Conservation (phyloP, 2,329 filamentous ascomycete genomes). For the Pseudocercospora pini-densiflorae region DNA sequence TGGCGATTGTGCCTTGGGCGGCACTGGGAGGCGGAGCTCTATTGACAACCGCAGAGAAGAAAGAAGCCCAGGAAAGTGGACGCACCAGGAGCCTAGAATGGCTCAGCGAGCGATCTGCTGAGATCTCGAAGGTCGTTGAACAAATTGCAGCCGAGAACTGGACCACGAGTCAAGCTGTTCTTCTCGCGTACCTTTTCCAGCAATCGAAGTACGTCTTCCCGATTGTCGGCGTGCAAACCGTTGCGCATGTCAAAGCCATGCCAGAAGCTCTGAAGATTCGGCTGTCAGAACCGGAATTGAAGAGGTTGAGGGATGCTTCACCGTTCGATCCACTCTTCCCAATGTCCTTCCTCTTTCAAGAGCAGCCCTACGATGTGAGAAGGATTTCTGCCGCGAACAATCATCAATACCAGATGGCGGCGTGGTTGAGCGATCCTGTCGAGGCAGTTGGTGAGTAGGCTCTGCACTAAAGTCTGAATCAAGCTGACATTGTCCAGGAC, state of each 20-base stretch:
- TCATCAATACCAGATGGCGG: slow-evolving; percentile 10
- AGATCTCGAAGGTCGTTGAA: slow-evolving; percentile 61
- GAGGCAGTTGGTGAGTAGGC: neutral
- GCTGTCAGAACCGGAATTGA: slow-evolving; percentile 65
- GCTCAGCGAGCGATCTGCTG: neutral
- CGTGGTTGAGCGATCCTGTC: slow-evolving; percentile 27
- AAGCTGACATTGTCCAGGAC: neutral
- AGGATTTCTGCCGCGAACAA: neutral
- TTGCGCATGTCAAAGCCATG: slow-evolving; percentile 71
- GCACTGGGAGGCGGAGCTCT: slow-evolving; percentile 36
- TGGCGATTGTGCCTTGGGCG: slow-evolving; percentile 62
- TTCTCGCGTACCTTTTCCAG: slow-evolving; percentile 73
- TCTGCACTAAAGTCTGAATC: neutral
- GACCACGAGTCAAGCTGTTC: slow-evolving; percentile 32
- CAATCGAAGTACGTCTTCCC: slow-evolving; percentile 72
- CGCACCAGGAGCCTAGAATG: neutral
- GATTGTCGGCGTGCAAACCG: slow-evolving; percentile 69
- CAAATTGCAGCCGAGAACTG: slow-evolving; percentile 62
- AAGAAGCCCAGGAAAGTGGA: neutral
- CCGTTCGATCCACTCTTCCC: slow-evolving; percentile 72
- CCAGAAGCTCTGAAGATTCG: slow-evolving; percentile 67
- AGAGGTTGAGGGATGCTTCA: slow-evolving; percentile 65
- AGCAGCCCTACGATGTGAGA: slow-evolving; percentile 9
- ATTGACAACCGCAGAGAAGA: neutral
- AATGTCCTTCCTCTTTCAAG: slow-evolving; percentile 56